phyloP scores from a whole-genome alignment of 352 stramenopile species.

The Nothophytophthora sp. region DNA sequence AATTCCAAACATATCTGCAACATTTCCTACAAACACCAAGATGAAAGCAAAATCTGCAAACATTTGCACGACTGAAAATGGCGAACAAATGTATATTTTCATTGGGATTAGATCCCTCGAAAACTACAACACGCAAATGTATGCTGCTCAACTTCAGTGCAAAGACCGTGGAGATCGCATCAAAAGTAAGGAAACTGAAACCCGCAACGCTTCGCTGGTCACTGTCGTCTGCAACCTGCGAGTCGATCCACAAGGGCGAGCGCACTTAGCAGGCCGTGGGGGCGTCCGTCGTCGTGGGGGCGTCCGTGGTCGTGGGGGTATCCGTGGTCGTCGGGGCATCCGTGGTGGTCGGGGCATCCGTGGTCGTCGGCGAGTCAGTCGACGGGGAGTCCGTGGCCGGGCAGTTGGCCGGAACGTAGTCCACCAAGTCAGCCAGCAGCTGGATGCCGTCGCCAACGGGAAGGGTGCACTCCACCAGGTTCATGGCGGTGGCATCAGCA shows the following conservation, averaged over 20 bases:
- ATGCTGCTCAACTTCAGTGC: too few relatives aligned
- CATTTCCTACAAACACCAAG: background rate
- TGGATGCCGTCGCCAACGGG: constrained; percentile 26
- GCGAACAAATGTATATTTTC: too few relatives aligned
- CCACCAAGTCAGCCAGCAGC: constrained; percentile 25
- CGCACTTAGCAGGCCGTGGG: constrained; percentile 27
- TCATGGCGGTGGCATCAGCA: constrained; percentile 12
- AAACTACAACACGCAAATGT: constrained; percentile 20
- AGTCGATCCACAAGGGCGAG: constrained; percentile 14
- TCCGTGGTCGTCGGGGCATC: background rate
- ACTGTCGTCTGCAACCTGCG: too few relatives aligned
- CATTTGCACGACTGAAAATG: too few relatives aligned
- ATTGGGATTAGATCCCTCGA: too few relatives aligned
- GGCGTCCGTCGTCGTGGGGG: constrained; percentile 4
- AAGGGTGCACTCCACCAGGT: constrained; percentile 30
- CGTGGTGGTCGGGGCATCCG: background rate
- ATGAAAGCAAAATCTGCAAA: constrained; percentile 17
- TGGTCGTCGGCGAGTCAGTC: constrained; percentile 3
- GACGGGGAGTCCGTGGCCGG: constrained; percentile 11
- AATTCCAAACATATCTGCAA: background rate
- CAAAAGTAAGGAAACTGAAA: too few relatives aligned
- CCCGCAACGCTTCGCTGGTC: too few relatives aligned
- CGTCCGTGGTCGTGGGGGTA: background rate
- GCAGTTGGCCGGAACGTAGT: constrained; percentile 31
- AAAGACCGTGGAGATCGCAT: too few relatives aligned